Evolutionary conservation across 2,329 filamentous ascomycete genomes (phyloP).

Genomic region (Lachnellula arida): DNA sequence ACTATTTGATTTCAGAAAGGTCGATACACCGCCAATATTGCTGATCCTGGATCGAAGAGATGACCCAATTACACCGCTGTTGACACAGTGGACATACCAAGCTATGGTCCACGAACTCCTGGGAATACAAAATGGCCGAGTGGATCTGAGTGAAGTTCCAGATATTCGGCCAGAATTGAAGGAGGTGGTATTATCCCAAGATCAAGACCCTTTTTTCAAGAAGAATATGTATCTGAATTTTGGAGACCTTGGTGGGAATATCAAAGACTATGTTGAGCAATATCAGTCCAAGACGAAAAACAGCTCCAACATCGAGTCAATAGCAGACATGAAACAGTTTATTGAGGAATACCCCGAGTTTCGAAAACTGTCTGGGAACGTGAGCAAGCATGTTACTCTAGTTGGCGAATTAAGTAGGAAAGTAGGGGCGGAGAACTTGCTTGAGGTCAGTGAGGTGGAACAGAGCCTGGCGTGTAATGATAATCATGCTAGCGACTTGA

Average conservation of each 20-base stretch:
- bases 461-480: constrained; percentile 97
- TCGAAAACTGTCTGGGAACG: constrained; percentile 91
- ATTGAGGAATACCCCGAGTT: constrained; percentile 99
- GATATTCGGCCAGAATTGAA: constrained; percentile 82
- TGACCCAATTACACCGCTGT: constrained; percentile 87
- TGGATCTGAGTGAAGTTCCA: constrained; percentile 78
- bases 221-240: constrained; percentile 99
- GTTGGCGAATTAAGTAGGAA: constrained; percentile 89
- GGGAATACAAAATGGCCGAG: constrained; percentile 91
- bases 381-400: constrained; percentile 96
- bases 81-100: constrained; percentile 99
- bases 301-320: constrained; percentile 93
- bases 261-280: constrained; percentile 97
- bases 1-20: constrained; percentile 90
- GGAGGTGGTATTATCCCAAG: constrained; percentile 91
- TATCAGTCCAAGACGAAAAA: constrained; percentile 98
- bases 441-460: constrained; percentile 97
- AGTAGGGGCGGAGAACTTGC: constrained; percentile 76
- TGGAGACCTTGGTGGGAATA: constrained; percentile 88
- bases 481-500: constrained; percentile 87
- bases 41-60: constrained; percentile 87
- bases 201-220: constrained; percentile 97
- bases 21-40: constrained; percentile 90
- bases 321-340: constrained; percentile 97
- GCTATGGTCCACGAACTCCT: constrained; percentile 99